Percentiles rank a stretch among this genome's conserved stretches.
These are phyloP conservation scores for Phytophthora sojae DNA, from an alignment of 352 stramenopile genomes.

Conservation along the genomic window DNA sequence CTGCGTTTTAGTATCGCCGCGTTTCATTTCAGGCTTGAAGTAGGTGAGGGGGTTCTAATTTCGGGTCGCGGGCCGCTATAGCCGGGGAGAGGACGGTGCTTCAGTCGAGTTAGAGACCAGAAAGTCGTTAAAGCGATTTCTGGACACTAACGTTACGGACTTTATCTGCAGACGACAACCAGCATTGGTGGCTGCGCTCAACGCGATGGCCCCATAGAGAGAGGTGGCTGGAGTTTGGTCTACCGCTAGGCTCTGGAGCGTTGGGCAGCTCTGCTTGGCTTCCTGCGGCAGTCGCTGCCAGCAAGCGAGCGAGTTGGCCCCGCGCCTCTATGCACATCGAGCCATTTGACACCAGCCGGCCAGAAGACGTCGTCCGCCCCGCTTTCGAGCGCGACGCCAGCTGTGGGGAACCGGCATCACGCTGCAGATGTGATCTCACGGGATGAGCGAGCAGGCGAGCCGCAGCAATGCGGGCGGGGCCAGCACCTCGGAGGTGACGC, in stretches of 20 bases:
- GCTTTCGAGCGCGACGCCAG: constrained; percentile 9
- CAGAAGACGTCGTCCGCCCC: background rate
- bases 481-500: too few relatives aligned
- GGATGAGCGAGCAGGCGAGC: too few relatives aligned
- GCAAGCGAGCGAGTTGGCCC: background rate
- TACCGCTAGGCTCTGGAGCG: too few relatives aligned
- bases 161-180: too few relatives aligned
- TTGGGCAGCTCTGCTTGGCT: too few relatives aligned
- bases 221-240: too few relatives aligned
- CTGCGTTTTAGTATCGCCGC: background rate
- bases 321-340: constrained; percentile 4
- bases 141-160: too few relatives aligned
- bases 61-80: background rate
- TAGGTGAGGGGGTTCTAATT: constrained; percentile 11
- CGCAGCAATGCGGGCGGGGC: too few relatives aligned
- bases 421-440: constrained; percentile 1
- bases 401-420: constrained; percentile 15
- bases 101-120: background rate
- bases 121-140: background rate
- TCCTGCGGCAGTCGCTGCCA: too few relatives aligned
- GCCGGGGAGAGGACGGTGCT: background rate
- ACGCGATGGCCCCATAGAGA: too few relatives aligned
- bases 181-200: too few relatives aligned
- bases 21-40: constrained; percentile 10
- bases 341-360: constrained; percentile 14